Evolutionary conservation across 192 early-diverging fungal species (phyloP).

Genomic region (Entomortierella chlamydospora): DNA sequence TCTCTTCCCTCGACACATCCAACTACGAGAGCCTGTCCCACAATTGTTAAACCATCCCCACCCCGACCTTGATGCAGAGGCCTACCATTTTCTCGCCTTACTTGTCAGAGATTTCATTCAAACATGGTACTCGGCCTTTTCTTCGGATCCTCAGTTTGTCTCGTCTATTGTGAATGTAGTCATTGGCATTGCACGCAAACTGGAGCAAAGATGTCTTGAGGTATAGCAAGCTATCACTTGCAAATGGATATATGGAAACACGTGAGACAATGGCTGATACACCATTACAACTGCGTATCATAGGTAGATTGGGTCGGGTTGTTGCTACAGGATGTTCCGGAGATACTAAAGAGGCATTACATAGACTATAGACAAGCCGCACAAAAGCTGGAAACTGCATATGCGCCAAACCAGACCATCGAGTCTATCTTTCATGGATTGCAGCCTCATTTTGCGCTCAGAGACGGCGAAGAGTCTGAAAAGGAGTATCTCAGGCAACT

Average conservation of each 20-base stretch:
- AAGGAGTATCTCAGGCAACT: conserved; percentile 61
- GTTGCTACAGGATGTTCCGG: conserved; percentile 56
- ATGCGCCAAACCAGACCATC: conserved; percentile 54
- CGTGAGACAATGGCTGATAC: neutral
- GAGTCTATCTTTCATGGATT: conserved; percentile 62
- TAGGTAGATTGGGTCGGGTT: conserved; percentile 64
- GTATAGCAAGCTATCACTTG: conserved; percentile 22
- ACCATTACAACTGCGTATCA: neutral
- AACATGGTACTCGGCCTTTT: conserved; percentile 61
- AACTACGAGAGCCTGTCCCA: conserved; percentile 44
- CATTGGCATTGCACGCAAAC: conserved; percentile 46
- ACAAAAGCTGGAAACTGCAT: conserved; percentile 51
- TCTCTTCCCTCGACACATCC: conserved; percentile 53
- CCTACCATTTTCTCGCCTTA: conserved; percentile 63
- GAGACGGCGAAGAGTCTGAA: conserved; percentile 52
- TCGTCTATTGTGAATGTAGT: conserved; percentile 51
- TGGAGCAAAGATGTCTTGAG: conserved; percentile 55
- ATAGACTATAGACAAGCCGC: conserved; percentile 59
- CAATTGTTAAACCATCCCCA: conserved; percentile 51
- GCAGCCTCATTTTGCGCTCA: conserved; percentile 63
- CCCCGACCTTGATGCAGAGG: conserved; percentile 62
- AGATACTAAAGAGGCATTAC: conserved; percentile 60
- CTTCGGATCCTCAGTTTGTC: conserved; percentile 58
- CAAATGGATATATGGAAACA: neutral
- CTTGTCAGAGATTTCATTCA: conserved; percentile 64